phyloP scores from a whole-genome alignment of 345 rosid species.

The Aethionema arabicum region DNA sequence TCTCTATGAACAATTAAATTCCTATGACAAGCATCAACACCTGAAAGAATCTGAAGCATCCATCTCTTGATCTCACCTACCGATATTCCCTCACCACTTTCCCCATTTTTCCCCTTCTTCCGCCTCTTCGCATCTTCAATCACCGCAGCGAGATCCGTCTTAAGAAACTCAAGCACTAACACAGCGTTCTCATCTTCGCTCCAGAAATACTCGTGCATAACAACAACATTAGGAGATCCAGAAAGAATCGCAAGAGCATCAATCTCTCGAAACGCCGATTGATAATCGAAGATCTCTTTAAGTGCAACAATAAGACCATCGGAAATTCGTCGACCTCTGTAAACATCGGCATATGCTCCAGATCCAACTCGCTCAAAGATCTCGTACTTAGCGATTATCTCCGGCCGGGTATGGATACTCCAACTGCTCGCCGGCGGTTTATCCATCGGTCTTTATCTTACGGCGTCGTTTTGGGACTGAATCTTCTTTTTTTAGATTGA shows the following conservation, averaged over 20 bases:
- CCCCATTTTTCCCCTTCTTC: conserved; percentile 31
- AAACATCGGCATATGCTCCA: conserved; percentile 93
- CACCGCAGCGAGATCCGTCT: conserved; percentile 69
- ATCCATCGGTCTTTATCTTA: conserved; percentile 36
- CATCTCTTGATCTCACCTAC: conserved; percentile 77
- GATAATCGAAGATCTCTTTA: conserved; percentile 95
- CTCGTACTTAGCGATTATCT: conserved; percentile 79
- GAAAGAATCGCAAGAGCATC: conserved; percentile 75
- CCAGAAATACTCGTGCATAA: conserved; percentile 88
- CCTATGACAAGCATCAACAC: conserved; percentile 77
- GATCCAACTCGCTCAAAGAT: conserved; percentile 85
- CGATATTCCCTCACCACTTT: conserved; percentile 41
- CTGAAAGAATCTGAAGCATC: conserved; percentile 86
- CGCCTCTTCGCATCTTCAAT: conserved; percentile 54
- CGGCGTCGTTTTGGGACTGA: conserved; percentile 19
- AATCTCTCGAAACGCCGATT: conserved; percentile 90
- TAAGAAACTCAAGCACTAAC: conserved; percentile 78
- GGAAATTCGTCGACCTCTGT: conserved; percentile 72
- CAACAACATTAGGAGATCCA: conserved; percentile 70
- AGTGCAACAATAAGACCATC: conserved; percentile 75
- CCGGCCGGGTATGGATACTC: conserved; percentile 93
- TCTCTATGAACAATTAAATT: conserved; percentile 86
- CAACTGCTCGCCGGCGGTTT: conserved; percentile 70
- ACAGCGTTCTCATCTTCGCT: conserved; percentile 97
- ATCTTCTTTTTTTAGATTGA: conserved; percentile 9